Conservation (phyloP, 1,284 basidiomycete species). For the Erythrobasidium hasegawianum region DNA sequence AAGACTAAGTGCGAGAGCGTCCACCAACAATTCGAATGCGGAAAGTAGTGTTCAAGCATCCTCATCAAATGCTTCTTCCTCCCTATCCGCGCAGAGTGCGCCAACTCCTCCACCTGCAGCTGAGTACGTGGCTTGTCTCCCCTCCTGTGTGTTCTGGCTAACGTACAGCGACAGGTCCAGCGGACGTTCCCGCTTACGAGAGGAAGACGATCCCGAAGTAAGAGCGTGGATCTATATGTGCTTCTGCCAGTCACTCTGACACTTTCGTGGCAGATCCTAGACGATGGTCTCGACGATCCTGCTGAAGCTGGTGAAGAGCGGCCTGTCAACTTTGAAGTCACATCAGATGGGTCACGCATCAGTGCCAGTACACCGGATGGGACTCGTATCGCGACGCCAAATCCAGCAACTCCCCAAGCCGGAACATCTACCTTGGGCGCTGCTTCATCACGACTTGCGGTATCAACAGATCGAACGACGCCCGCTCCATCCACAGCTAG, state of each 20-base stretch:
- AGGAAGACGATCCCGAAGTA: not conserved
- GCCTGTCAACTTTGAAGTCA: constrained; percentile 72
- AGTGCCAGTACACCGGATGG: constrained; percentile 95
- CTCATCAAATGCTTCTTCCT: too few relatives aligned
- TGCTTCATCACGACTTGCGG: not conserved
- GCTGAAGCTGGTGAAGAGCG: constrained; percentile 58
- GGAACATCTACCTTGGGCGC: constrained; percentile 37
- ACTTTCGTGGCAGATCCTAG: constrained; percentile 49
- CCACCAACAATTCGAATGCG: constrained; percentile 33
- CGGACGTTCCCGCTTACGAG: too few relatives aligned
- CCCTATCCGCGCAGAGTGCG: too few relatives aligned
- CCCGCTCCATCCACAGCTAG: constrained; percentile 39
- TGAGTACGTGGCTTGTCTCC: too few relatives aligned
- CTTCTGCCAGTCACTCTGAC: not conserved
- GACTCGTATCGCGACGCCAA: constrained; percentile 85
- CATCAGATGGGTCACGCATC: constrained; percentile 82
- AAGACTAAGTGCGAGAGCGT: constrained; percentile 60
- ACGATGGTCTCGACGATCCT: constrained; percentile 59
- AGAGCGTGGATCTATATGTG: not conserved
- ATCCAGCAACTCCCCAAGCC: constrained; percentile 46
- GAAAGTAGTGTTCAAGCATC: too few relatives aligned
- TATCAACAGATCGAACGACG: constrained; percentile 17
- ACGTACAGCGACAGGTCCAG: too few relatives aligned
- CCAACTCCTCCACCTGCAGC: too few relatives aligned
- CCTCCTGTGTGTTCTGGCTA: too few relatives aligned